Evolutionary conservation across 169 alveolate species (phyloP).

Genomic region (Cryptosporidium muris): DNA sequence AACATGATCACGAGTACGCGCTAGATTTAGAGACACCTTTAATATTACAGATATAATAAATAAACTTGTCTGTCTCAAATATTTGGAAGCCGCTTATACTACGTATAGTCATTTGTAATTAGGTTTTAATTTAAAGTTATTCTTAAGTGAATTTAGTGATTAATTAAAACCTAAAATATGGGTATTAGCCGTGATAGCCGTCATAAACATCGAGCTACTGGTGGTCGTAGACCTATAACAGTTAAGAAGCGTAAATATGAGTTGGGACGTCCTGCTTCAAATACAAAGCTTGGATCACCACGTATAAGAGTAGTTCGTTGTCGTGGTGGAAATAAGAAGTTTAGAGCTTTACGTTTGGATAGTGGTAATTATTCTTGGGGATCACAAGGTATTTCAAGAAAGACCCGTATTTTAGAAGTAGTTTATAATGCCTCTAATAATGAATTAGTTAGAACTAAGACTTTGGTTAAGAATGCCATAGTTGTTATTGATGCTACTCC

Average conservation of each 20-base stretch:
- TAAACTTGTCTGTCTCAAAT: too few species aligned
- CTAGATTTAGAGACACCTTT: too few species aligned
- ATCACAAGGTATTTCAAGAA: conserved; percentile 87
- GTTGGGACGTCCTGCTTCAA: conserved; percentile 98
- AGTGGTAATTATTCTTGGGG: conserved; percentile 98
- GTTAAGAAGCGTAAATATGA: conserved; percentile 98
- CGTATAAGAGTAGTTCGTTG: conserved; percentile 95
- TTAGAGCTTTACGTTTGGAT: conserved; percentile 96
- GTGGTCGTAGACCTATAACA: conserved; percentile 99
- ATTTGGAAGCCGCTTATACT: too few species aligned
- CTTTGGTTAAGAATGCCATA: conserved; percentile 96
- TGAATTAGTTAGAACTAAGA: conserved; percentile 99
- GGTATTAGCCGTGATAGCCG: conserved; percentile 99
- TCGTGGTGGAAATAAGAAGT: conserved; percentile 95
- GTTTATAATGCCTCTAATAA: conserved; percentile 99
- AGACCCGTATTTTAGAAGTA: conserved; percentile 96
- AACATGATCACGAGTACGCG: too few species aligned
- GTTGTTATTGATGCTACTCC: conserved; percentile 99
- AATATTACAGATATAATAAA: too few species aligned
- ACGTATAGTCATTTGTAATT: too few species aligned
- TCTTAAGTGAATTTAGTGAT: background rate
- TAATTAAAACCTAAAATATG: conserved; percentile 80
- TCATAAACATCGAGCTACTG: conserved; percentile 98
- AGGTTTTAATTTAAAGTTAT: too few species aligned
- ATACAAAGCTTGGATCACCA: conserved; percentile 95